Base-by-base conservation (phyloP, 805 yeast species). In the Candida pseudoglaebosa region DNA sequence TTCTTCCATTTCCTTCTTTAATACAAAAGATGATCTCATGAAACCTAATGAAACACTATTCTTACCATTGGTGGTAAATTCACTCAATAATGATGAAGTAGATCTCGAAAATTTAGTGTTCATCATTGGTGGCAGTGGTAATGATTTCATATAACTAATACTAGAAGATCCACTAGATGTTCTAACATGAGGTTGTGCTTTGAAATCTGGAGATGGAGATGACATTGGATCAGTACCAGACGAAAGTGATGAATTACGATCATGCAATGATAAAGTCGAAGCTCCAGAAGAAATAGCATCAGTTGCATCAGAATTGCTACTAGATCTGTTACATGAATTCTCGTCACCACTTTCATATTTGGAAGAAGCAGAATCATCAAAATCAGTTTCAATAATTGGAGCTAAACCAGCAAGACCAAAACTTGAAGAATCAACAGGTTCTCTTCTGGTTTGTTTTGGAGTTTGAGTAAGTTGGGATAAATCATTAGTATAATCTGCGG, bases 11-110 rank as follows among this genome's bases (percentile, higher is more conserved):
- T 65, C 72, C 52, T 62, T 63, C 55, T 65, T 65, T 53, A 68
- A 62, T 13, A 68, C 53, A 47, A 61, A 67, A 28, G 70, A 61
- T 37, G 64, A 56, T 52, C 67, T 62, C 73, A 68, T 68, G 47
- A 68, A 68, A 0, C 73, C 73, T 35, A 60, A 42, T 2, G 73
- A 67, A 20, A 66, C 72, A 34, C 67, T 51, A 3, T 34, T 35
- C 17, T 26, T 32, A 15, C 28, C 28, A 22, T 20, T 24, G 8
- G 32, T 14, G 28, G 28, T 32, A 9, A 22, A 30, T 9, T 32
- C 39, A n/a, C 36, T 26, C 16, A 42, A 35, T 28, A 45, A 41
- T 15, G 47, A 37, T 7, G 44, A 39, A 14, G 48, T 40, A 5
- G 50, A 47, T 8, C 43, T 36, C 9, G 45, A 36, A 22, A 16